A percentile compares a stretch with the other conserved stretches of the same genome.
Evolutionary conservation across 768 basidiomycete genomes (phyloP).

Genomic region (Boletus patriciae): DNA sequence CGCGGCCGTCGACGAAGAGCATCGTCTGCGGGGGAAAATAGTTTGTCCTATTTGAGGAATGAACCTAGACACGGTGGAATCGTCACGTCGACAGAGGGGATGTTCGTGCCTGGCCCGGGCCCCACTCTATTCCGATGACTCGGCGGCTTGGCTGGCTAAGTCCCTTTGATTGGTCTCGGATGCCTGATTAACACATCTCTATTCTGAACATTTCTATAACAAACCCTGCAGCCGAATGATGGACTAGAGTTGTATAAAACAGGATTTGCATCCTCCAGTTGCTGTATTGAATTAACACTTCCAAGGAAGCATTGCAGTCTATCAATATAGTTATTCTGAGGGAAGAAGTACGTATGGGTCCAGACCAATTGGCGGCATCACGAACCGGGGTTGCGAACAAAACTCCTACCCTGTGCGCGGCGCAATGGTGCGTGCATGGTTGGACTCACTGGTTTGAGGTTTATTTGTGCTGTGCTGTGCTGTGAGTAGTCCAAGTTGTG

Average conservation of each 20-base stretch:
- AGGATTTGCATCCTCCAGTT: background rate
- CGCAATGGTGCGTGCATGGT: too few relatives aligned
- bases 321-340: too few relatives aligned
- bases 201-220: background rate
- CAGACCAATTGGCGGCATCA: too few relatives aligned
- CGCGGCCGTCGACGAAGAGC: constrained; percentile 41
- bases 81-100: background rate
- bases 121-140: background rate
- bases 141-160: background rate
- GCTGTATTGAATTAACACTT: background rate
- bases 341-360: too few relatives aligned
- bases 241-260: constrained; percentile 5
- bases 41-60: constrained; percentile 7
- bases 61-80: constrained; percentile 3
- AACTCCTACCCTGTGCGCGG: too few relatives aligned
- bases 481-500: too few relatives aligned
- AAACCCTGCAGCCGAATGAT: background rate
- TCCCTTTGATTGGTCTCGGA: background rate
- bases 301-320: too few relatives aligned
- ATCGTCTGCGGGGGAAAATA: constrained; percentile 47
- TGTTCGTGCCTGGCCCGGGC: background rate
- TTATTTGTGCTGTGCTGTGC: too few relatives aligned
- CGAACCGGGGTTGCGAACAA: too few relatives aligned
- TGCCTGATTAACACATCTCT: background rate
- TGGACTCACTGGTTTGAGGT: too few relatives aligned